phyloP scores from a whole-genome alignment of 192 early-diverging fungal species.

The Helicostylum pulchrum region DNA sequence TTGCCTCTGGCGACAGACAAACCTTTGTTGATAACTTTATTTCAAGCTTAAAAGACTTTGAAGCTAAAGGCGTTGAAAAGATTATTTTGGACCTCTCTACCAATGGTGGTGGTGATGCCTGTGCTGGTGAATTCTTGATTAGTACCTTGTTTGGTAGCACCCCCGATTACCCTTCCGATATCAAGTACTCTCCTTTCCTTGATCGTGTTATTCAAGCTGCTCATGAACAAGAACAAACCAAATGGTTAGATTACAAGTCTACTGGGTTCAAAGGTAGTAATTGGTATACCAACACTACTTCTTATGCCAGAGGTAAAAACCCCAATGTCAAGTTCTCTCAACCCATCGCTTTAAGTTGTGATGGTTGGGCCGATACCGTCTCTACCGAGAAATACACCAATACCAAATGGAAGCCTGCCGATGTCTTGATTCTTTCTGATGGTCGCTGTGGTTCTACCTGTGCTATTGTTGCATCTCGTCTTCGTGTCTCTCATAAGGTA shows the following conservation, averaged over 20 bases:
- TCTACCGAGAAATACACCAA: slow-evolving; percentile 18
- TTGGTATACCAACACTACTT: slow-evolving; percentile 26
- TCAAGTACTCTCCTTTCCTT: slow-evolving; percentile 34
- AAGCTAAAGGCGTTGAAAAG: slow-evolving; percentile 26
- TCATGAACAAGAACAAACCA: slow-evolving; percentile 15
- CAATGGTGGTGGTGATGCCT: slow-evolving; percentile 38
- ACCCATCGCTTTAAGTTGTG: slow-evolving; percentile 28
- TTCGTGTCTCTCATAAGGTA: slow-evolving; percentile 29
- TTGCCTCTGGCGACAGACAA: slow-evolving; percentile 21
- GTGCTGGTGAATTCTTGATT: slow-evolving; percentile 38
- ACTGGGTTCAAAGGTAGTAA: slow-evolving; percentile 10
- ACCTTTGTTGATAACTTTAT: slow-evolving; percentile 30
- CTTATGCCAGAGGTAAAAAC: slow-evolving; percentile 22
- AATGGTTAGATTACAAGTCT: slow-evolving; percentile 35
- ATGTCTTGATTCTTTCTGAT: slow-evolving; percentile 33
- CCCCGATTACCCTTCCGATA: slow-evolving; percentile 33
- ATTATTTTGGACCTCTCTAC: slow-evolving; percentile 35
- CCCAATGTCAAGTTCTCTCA: slow-evolving; percentile 26
- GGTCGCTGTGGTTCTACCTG: slow-evolving; percentile 39
- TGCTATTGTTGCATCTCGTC: slow-evolving; percentile 38
- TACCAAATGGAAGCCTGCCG: slow-evolving; percentile 23
- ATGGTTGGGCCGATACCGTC: slow-evolving; percentile 20
- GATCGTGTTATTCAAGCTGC: slow-evolving; percentile 26
- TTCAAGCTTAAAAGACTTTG: slow-evolving; percentile 23
- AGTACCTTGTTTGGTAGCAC: slow-evolving; percentile 30